Percentiles rank a stretch among this genome's conserved stretches.
Conservation (phyloP, 129 eudicot genomes). For the Flaveria robusta region DNA sequence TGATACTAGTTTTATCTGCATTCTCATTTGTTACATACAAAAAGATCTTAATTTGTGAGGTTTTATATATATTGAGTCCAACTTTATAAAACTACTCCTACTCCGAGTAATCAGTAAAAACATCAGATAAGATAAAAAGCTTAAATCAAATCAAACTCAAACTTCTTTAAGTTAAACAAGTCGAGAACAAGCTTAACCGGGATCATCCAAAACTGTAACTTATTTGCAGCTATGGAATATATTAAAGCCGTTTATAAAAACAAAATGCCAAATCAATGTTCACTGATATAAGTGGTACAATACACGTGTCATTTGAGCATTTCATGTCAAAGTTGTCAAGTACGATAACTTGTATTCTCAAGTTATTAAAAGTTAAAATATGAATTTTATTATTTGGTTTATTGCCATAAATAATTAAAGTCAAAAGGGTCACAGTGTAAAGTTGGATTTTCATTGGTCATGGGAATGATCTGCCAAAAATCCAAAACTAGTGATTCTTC, state of each 20-base stretch:
- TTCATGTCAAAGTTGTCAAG: background rate
- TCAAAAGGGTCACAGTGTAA: slow-evolving; percentile 16
- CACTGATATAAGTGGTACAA: background rate
- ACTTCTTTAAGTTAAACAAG: no score
- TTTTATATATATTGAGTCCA: background rate
- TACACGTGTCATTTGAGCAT: background rate
- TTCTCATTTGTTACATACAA: background rate
- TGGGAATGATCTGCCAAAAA: background rate
- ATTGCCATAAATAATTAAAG: background rate
- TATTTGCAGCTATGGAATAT: no score
- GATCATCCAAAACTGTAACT: no score
- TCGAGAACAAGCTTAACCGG: background rate
- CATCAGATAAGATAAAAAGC: no score
- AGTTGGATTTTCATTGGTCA: slow-evolving; percentile 26
- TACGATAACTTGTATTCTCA: background rate
- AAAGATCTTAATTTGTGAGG: background rate
- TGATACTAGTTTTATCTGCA: background rate
- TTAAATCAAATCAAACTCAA: no score
- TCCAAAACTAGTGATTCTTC: slow-evolving; percentile 13
- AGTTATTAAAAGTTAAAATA: background rate
- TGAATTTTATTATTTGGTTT: background rate
- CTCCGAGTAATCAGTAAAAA: no score
- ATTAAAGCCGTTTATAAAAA: background rate
- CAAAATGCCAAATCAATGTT: background rate
- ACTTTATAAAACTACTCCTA: background rate